Evolutionary conservation across 768 basidiomycete genomes (phyloP).

Genomic region (Epithele typhae): DNA sequence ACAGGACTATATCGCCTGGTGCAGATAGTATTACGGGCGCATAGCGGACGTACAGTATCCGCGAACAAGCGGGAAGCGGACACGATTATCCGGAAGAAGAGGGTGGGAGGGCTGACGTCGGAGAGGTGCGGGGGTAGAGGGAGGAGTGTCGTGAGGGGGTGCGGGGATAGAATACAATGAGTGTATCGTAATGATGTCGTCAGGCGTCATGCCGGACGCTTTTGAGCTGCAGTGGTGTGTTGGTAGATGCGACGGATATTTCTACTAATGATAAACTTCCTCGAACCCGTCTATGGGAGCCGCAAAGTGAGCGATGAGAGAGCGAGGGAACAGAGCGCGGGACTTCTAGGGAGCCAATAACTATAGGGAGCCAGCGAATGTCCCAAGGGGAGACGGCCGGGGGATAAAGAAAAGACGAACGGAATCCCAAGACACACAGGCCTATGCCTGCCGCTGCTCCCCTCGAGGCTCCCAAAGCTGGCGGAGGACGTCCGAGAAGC

Average conservation of each 20-base stretch:
- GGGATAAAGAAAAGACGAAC: too few species aligned
- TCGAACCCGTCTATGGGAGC: slow-evolving; percentile 18
- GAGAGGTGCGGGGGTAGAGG: background rate
- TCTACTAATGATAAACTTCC: slow-evolving; percentile 14
- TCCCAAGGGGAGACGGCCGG: too few species aligned
- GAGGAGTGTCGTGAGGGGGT: slow-evolving; percentile 4
- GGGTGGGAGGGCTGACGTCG: too few species aligned
- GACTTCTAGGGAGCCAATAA: background rate
- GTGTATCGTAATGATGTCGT: slow-evolving; percentile 24
- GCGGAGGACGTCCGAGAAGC: slow-evolving; percentile 85
- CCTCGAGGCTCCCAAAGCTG: slow-evolving; percentile 74
- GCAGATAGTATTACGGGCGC: too few species aligned
- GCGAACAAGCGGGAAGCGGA: too few species aligned
- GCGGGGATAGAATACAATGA: slow-evolving; percentile 18
- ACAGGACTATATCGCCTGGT: too few species aligned
- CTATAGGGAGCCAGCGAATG: too few species aligned
- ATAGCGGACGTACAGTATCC: too few species aligned
- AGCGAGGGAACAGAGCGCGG: too few species aligned
- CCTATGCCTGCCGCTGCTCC: slow-evolving; percentile 29
- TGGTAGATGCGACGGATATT: too few species aligned
- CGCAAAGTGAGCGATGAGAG: slow-evolving; percentile 3
- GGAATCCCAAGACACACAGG: background rate
- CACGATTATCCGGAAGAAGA: too few species aligned
- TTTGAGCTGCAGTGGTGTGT: slow-evolving; percentile 9
- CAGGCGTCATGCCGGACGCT: slow-evolving; percentile 17